Base-by-base conservation (phyloP, 1,284 basidiomycete species). In the Lignosus rhinocerotis region DNA sequence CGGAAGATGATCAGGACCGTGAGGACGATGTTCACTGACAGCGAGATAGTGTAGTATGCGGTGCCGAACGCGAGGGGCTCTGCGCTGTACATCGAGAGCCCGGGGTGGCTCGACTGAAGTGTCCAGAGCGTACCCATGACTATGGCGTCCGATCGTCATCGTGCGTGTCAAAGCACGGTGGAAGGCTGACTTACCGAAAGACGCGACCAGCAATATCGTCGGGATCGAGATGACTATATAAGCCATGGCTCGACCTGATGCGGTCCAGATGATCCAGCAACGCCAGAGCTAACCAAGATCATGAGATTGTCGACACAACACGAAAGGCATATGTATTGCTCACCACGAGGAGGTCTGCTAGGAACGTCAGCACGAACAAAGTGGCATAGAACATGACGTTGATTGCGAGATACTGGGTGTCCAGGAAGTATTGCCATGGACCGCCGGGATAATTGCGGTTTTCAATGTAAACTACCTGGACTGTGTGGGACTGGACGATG, bases 191-290 rank as follows among this genome's bases (percentile, higher is more conserved):
- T 52, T 56, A 77, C 77, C 71, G 51, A 78, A 77, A 10, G 77
- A 78, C 0, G 66, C 72, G 5, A 76, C 34, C 6, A 77, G 43
- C 31, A 56, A 49, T 31, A 64, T 6, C 10, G 36, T 21, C 3
- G 65, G 70, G 48, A 79, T 69, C 0, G 67, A 58, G 7, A 67
- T 70, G 6, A 72, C 74, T 5, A 70, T 44, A 55, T 68, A 74
- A 6, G 76, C 76, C 8, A 67, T 54, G 0, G 42, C n/a, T 2
- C 56, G 66, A 14, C 75, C 74, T 4, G 72, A 72, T 7, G 73
- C 72, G 14, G 66, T 64, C 77, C 77, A 79, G 19, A 80, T 78
- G 21, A 78, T 72, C 74, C 75, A 79, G 62, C 76, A 78, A n/a
- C 78, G 68, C 77, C 77, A 78, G 21, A 78, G 64, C 77, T 79